These are phyloP conservation scores for Acanthamoeba triangularis DNA, from an alignment of 208 protist species.

Conservation along the genomic window DNA sequence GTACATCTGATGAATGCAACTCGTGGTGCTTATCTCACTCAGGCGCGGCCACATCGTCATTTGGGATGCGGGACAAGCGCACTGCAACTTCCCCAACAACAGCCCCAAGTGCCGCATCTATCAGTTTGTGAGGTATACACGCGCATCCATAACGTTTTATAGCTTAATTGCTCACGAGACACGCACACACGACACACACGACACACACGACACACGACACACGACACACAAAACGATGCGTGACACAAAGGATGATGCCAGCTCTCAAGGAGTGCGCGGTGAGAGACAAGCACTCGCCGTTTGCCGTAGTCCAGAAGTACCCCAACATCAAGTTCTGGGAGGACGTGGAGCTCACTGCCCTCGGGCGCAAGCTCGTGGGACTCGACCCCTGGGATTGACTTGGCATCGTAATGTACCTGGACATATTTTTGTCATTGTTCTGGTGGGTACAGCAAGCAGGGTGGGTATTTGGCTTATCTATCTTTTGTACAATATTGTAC, in stretches of 20 bases:
- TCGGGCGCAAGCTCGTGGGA: slow-evolving; percentile 38
- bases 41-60: slow-evolving; percentile 25
- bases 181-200: not conserved
- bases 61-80: slow-evolving; percentile 42
- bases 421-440: too few relatives aligned
- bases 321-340: not conserved
- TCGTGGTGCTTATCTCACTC: too few relatives aligned
- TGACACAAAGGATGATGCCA: slow-evolving; percentile 22
- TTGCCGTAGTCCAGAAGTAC: not conserved
- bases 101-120: slow-evolving; percentile 40
- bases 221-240: too few relatives aligned
- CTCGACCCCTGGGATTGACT: slow-evolving; percentile 34
- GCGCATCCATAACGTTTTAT: not conserved
- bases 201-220: too few relatives aligned
- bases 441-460: too few relatives aligned
- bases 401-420: too few relatives aligned
- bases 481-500: too few relatives aligned
- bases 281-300: slow-evolving; percentile 8
- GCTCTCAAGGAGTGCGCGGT: slow-evolving; percentile 20
- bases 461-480: too few relatives aligned
- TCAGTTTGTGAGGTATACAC: slow-evolving; percentile 35
- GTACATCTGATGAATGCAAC: too few relatives aligned
- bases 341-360: not conserved
- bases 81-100: slow-evolving; percentile 33
- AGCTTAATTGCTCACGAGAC: not conserved